These are phyloP conservation scores for Gloeostereum incarnatum DNA, from an alignment of 768 basidiomycete genomes.

Conservation along the genomic window DNA sequence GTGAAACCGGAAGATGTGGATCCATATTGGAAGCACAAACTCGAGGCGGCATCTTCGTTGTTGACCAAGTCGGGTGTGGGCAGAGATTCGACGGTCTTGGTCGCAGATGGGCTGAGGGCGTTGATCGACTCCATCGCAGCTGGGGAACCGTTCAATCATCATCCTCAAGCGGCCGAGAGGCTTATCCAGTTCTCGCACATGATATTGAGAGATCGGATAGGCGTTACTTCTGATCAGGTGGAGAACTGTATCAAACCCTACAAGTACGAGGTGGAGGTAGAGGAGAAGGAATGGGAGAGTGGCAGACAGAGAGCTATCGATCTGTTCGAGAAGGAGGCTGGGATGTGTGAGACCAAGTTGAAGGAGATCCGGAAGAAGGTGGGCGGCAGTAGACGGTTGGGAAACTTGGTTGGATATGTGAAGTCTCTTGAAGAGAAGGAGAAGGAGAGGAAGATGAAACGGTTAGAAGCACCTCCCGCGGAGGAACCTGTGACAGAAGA, in stretches of 20 bases:
- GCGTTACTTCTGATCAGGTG: conserved; percentile 94
- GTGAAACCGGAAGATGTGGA: conserved; percentile 72
- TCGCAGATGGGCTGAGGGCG: conserved; percentile 85
- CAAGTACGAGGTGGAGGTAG: conserved; percentile 97
- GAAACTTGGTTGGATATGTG: conserved; percentile 71
- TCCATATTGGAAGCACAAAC: conserved; percentile 92
- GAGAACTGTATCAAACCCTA: conserved; percentile 99
- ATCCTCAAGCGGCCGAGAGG: conserved; percentile 82
- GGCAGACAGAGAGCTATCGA: conserved; percentile 70
- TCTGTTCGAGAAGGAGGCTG: conserved; percentile 77
- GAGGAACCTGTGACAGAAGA: conserved; percentile 44
- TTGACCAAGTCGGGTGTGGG: conserved; percentile 96
- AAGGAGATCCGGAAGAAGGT: conserved; percentile 82
- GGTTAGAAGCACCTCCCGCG: conserved; percentile 29
- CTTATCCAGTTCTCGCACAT: conserved; percentile 88
- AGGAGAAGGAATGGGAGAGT: conserved; percentile 83
- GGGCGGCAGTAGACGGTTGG: conserved; percentile 77
- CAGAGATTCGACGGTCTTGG: conserved; percentile 86
- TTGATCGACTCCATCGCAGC: conserved; percentile 85
- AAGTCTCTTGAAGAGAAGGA: conserved; percentile 72
- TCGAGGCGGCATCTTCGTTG: conserved; percentile 87
- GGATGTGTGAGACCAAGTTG: conserved; percentile 79
- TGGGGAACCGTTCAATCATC: conserved; percentile 87
- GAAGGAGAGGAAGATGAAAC: conserved; percentile 47
- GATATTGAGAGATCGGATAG: conserved; percentile 88